These are phyloP conservation scores for button mushroom (Agaricus bisporus) DNA, from an alignment of 768 basidiomycete species.

Conservation along the genomic window DNA sequence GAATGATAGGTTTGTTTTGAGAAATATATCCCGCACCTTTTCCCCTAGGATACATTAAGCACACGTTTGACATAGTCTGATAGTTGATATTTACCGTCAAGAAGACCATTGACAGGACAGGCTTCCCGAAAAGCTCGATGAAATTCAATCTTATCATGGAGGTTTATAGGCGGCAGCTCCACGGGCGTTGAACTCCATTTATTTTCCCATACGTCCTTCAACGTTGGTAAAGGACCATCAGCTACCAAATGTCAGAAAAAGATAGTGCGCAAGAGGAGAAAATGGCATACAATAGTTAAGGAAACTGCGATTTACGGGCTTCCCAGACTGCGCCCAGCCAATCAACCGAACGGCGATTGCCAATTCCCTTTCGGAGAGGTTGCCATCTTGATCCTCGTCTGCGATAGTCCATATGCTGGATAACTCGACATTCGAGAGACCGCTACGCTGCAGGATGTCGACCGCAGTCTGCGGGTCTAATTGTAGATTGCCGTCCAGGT, in stretches of 20 bases:
- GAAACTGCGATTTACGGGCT: constrained; percentile 7
- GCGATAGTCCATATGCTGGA: constrained; percentile 13
- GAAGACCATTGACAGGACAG: constrained; percentile 44
- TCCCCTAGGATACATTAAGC: constrained; percentile 30
- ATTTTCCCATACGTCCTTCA: constrained; percentile 11
- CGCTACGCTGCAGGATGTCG: constrained; percentile 14
- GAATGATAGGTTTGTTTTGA: constrained; percentile 53
- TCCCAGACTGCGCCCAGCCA: constrained; percentile 17
- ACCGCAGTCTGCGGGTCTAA: constrained; percentile 10
- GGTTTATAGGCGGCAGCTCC: constrained; percentile 39
- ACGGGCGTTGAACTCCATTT: constrained; percentile 4
- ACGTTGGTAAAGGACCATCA: constrained; percentile 10
- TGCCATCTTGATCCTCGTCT: constrained; percentile 14
- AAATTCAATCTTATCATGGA: constrained; percentile 37
- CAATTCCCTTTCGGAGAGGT: constrained; percentile 13
- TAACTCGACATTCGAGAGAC: constrained; percentile 11
- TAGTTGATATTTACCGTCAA: constrained; percentile 36
- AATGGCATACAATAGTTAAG: constrained; percentile 11
- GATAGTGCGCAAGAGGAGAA: neutral
- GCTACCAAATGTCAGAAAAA: neutral
- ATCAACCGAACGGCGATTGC: constrained; percentile 16
- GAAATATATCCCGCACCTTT: constrained; percentile 56
- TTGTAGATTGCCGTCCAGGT: neutral
- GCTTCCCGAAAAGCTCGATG: constrained; percentile 44
- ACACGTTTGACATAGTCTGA: neutral